phyloP scores from a whole-genome alignment of 176 grass and related monocot species.

The Cenchrus americanus region DNA sequence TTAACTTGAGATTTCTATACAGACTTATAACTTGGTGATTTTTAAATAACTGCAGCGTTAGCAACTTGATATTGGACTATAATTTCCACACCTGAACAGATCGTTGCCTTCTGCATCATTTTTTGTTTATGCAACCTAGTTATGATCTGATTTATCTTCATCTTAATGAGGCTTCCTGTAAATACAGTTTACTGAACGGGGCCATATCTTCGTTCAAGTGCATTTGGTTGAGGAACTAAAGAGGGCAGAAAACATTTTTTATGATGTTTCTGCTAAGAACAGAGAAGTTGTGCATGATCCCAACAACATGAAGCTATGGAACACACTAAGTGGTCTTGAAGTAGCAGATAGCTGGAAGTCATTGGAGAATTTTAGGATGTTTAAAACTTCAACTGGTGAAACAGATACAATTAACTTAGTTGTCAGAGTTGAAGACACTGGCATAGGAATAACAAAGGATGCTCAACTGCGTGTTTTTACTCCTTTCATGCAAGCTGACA shows the following conservation, averaged over 20 bases:
- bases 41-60: not conserved
- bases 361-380: constrained; percentile 55
- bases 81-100: not conserved
- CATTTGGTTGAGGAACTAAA: constrained; percentile 73
- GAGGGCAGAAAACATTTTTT: constrained; percentile 21
- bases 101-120: not conserved
- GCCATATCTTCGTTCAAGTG: constrained; percentile 76
- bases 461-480: constrained; percentile 70
- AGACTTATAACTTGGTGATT: not conserved
- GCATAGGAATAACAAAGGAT: constrained; percentile 75
- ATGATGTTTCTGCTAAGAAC: constrained; percentile 33
- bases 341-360: constrained; percentile 53
- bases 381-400: constrained; percentile 44
- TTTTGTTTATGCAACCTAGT: constrained; percentile 8
- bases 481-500: constrained; percentile 83
- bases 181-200: constrained; percentile 74
- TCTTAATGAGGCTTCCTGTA: constrained; percentile 3
- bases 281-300: not conserved
- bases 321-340: constrained; percentile 69
- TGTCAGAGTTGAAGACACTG: constrained; percentile 78
- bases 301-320: constrained; percentile 16
- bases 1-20: not conserved
- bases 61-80: not conserved
- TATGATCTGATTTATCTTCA: constrained; percentile 16
- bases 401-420: constrained; percentile 53